These are phyloP conservation scores for Fraxinus paxiana DNA, from an alignment of 305 asterid genomes.

Conservation along the genomic window DNA sequence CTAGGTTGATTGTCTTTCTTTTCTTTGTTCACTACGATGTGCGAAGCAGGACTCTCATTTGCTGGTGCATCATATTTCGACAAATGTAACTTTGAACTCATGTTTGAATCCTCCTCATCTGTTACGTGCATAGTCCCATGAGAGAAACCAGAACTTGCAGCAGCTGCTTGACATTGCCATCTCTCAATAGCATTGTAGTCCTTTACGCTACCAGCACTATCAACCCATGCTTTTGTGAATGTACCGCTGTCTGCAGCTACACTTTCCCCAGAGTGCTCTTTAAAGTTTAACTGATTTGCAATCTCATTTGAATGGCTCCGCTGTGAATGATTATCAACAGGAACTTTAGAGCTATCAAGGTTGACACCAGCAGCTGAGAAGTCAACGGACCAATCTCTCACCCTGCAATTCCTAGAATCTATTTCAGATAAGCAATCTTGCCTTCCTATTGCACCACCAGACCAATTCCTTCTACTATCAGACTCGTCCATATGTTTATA, in stretches of 20 bases:
- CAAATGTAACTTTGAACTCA: constrained; percentile 41
- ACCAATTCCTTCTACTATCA: constrained; percentile 67
- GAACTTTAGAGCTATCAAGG: constrained; percentile 60
- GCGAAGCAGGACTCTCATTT: constrained; percentile 77
- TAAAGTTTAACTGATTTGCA: constrained; percentile 55
- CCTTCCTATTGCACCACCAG: constrained; percentile 65
- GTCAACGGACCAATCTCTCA: constrained; percentile 97
- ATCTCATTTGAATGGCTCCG: constrained; percentile 72
- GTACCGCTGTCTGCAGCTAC: constrained; percentile 73
- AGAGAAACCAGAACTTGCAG: constrained; percentile 82
- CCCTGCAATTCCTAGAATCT: constrained; percentile 96
- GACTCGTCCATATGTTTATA: constrained; percentile 62
- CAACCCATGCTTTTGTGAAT: constrained; percentile 96
- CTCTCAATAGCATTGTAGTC: constrained; percentile 95
- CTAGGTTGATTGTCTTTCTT: constrained; percentile 53
- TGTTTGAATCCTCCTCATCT: constrained; percentile 84
- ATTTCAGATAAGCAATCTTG: constrained; percentile 92
- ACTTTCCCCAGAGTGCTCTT: constrained; percentile 93
- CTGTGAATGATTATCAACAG: constrained; percentile 65
- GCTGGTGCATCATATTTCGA: constrained; percentile 45
- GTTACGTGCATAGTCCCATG: constrained; percentile 50
- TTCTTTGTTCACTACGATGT: constrained; percentile 54
- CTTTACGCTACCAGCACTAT: constrained; percentile 77
- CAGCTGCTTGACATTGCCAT: constrained; percentile 99
- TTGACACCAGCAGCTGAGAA: constrained; percentile 90